A percentile compares a stretch with the other conserved stretches of the same genome.
Evolutionary conservation across 495 filamentous ascomycete species (phyloP).

Genomic region (Hypoxylon perforatum): DNA sequence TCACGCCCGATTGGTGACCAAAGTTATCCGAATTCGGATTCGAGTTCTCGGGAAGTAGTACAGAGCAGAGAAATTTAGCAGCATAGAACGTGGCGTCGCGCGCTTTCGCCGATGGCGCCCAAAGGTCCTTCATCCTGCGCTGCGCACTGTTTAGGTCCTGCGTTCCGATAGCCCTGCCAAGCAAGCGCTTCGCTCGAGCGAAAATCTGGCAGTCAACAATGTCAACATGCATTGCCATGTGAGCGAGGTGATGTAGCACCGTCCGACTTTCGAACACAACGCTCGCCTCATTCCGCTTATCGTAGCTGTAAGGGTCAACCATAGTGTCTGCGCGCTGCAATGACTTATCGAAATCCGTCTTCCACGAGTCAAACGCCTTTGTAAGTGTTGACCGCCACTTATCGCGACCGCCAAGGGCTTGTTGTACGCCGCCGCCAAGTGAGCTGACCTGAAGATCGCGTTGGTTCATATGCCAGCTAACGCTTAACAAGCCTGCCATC

Average conservation of each 20-base stretch:
- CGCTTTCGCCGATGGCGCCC: constrained; percentile 92
- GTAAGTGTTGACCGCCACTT: constrained; percentile 93
- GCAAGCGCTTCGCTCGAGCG: constrained; percentile 82
- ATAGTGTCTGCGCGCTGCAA: constrained; percentile 62
- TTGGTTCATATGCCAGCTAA: constrained; percentile 98
- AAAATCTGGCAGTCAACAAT: constrained; percentile 98
- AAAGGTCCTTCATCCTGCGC: constrained; percentile 85
- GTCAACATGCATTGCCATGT: constrained; percentile 98
- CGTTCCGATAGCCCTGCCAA: constrained; percentile 85
- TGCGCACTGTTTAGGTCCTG: constrained; percentile 84
- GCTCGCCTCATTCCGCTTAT: constrained; percentile 70
- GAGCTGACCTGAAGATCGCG: constrained; percentile 94
- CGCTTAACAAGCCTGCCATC: constrained; percentile 92
- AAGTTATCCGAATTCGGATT: constrained; percentile 31
- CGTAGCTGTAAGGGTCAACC: constrained; percentile 59
- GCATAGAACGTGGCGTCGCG: constrained; percentile 96
- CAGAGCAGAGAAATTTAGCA: constrained; percentile 83
- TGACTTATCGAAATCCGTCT: constrained; percentile 88
- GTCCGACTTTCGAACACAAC: constrained; percentile 86
- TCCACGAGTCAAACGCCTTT: constrained; percentile 94
- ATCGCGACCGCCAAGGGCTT: constrained; percentile 87
- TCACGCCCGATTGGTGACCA: constrained; percentile 47
- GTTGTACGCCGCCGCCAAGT: constrained; percentile 75
- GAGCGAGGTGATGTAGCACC: constrained; percentile 91
- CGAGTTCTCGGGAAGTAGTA: constrained; percentile 70